Conservation (phyloP, 1,284 basidiomycete genomes). For the Cyathus olla region DNA sequence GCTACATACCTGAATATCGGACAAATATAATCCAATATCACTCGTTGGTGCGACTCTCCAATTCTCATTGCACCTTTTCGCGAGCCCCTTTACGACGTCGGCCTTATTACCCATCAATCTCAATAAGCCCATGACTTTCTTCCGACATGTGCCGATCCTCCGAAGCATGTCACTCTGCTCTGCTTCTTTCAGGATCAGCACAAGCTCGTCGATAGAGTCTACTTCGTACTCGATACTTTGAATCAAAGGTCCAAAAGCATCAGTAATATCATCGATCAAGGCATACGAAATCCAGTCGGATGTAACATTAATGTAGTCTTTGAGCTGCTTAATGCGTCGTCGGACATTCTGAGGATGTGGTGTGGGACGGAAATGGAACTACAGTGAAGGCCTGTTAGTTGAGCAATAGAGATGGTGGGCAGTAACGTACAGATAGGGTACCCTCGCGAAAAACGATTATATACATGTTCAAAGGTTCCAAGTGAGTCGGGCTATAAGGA, state of each 20-base stretch:
- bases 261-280: constrained; percentile 99
- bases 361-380: constrained; percentile 98
- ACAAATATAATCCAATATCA: constrained; percentile 81
- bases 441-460: constrained; percentile 99
- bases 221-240: constrained; percentile 99
- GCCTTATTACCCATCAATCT: constrained; percentile 99
- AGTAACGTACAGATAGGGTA: constrained; percentile 83
- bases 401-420: background rate
- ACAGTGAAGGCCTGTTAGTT: background rate
- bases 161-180: constrained; percentile 74
- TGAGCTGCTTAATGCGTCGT: constrained; percentile 98
- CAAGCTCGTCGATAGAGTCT: constrained; percentile 98
- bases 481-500: constrained; percentile 95
- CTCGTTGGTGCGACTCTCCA: constrained; percentile 99
- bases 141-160: constrained; percentile 97
- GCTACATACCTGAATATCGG: constrained; percentile 2
- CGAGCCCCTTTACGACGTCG: constrained; percentile 98
- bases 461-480: constrained; percentile 99
- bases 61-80: constrained; percentile 99
- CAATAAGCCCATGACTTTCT: constrained; percentile 99
- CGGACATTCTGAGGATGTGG: constrained; percentile 99
- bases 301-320: constrained; percentile 99
- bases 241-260: constrained; percentile 98
- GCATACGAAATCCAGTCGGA: constrained; percentile 99
- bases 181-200: constrained; percentile 90